phyloP scores from a whole-genome alignment of 2,329 filamentous ascomycete genomes.

The Chrysoporthe austroafricana region DNA sequence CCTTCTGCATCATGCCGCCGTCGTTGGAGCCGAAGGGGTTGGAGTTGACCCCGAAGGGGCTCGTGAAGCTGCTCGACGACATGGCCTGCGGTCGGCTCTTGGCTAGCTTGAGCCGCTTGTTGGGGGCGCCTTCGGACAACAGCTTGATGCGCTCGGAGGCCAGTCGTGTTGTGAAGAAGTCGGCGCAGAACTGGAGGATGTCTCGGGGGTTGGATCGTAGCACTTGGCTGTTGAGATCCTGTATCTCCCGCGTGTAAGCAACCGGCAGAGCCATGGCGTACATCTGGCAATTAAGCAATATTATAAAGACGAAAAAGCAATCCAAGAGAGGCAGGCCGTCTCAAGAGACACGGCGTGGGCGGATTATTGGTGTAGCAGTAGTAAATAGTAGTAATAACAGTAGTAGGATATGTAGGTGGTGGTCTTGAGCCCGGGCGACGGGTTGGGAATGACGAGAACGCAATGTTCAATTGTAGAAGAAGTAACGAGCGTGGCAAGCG shows the following conservation, averaged over 20 bases:
- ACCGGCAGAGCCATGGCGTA: constrained; percentile 51
- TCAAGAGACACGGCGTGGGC: neutral
- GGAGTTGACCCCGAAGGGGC: constrained; percentile 66
- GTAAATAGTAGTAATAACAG: neutral
- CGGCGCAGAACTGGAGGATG: constrained; percentile 71
- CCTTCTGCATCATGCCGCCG: constrained; percentile 50
- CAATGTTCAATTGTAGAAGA: constrained; percentile 3
- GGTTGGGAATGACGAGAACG: neutral
- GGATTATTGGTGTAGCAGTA: neutral
- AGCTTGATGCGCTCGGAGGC: constrained; percentile 65
- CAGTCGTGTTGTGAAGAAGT: constrained; percentile 68
- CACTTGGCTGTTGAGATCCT: constrained; percentile 65
- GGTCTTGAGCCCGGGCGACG: neutral
- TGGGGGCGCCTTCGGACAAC: constrained; percentile 42
- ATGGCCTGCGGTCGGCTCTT: constrained; percentile 46
- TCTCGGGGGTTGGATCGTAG: constrained; percentile 62
- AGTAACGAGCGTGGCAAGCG: constrained; percentile 19
- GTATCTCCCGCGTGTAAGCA: constrained; percentile 65
- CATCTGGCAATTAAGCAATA: constrained; percentile 7
- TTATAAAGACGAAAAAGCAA: constrained; percentile 10
- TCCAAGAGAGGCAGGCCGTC: neutral
- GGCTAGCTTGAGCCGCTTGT: constrained; percentile 28
- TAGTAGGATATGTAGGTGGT: constrained; percentile 8
- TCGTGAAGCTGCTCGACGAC: constrained; percentile 74
- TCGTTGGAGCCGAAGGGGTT: constrained; percentile 73